Base-by-base conservation (phyloP, 345 rosid species). In the Brassica carinata region DNA sequence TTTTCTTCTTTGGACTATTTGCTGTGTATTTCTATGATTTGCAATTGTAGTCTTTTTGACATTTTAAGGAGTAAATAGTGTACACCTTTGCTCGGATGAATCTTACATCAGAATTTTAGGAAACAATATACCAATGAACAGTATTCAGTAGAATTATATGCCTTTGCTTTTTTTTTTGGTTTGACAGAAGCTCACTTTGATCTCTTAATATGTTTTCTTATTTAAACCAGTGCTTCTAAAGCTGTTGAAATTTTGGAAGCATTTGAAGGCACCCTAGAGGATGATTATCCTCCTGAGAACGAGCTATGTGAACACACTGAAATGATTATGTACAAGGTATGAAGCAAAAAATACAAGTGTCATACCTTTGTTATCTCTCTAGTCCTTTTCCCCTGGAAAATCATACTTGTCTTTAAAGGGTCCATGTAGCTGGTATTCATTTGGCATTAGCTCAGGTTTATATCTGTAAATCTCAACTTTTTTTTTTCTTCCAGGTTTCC, bases 171-270 rank as follows among this genome's bases (percentile, higher is more conserved):
- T 10, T 0, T 1, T 59, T 31, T 2, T 3, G 69, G 15, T 38
- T 68, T 53, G 14, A 62, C 29, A 8, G 33, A 9, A 43, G 74
- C 64, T 75, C 27, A 34, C 38, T 27, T 55, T 75, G 13, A n/a
- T 61, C 40, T 45, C 23, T 58, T 23, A 45, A 31, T 69, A 34
- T 38, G 31, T 38, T 38, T 63, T 31, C 64, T 4, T 34, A 7
- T 43, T 67, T 5, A 67, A 68, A 78, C 61, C 83, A 89, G 99
- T 87, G 88, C 88, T 76, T 88, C 97, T 64, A 92, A 92, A 90
- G 99, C 99, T 64, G 94, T 96, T 87, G 99, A 96, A 53, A 94
- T 94, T 87, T 85, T 96, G 84, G 98, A 96, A 73, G 98, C 99
- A 53, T 96, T 88, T 87, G 99, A 96, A 88, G 99, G 99, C 79